Base-by-base conservation (phyloP, 177 flowering plant species). In the Tripterygium wilfordii region DNA sequence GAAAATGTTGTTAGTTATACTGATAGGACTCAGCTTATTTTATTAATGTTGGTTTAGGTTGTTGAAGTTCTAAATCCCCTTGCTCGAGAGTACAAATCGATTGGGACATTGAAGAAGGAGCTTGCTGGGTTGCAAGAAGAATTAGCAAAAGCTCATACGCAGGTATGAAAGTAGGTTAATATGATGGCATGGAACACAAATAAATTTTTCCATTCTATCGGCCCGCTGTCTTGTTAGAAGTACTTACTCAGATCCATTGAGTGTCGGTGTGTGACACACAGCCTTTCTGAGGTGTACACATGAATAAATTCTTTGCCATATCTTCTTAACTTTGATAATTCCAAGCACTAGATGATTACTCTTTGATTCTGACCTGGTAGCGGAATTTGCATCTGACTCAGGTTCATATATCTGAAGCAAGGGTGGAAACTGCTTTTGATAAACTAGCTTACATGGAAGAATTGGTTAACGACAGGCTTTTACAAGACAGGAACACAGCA, bases 381-480 rank as follows among this genome's bases (percentile, higher is more conserved):
- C n/a, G n/a, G n/a, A n/a, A n/a, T n/a, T n/a, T n/a, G 10, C 20
- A 6, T 45, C 45, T 49, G 51, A 38, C 18, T 46, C 19, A 92
- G 99, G 96, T 92, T 54, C 97, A 86, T 70, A 80, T 86, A 62
- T 92, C 97, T 32, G 97, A 92, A 79, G 96, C 89, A 51, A 75
- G 96, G 61, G 95, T 92, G 58, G 54, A 61, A 13, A 68, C 96
- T 38, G 96, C 99, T 63, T 62, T 92, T 59, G 97, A 88, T 71
- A 88, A 86, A 76, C 77, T 92, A 53, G 99, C 96, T 54, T 78
- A 80, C 75, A 84, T 92, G 96, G 99, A 92, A 67, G 70, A 53
- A 61, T 61, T 92, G 75, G 96, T 88, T 44, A 80, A 79, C 64
- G 96, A 88, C 69, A 80, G 71, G 61, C 62, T 88, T 36, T 58